Base-by-base conservation (phyloP, 495 filamentous ascomycete species). In the Penicillium alfredii region DNA sequence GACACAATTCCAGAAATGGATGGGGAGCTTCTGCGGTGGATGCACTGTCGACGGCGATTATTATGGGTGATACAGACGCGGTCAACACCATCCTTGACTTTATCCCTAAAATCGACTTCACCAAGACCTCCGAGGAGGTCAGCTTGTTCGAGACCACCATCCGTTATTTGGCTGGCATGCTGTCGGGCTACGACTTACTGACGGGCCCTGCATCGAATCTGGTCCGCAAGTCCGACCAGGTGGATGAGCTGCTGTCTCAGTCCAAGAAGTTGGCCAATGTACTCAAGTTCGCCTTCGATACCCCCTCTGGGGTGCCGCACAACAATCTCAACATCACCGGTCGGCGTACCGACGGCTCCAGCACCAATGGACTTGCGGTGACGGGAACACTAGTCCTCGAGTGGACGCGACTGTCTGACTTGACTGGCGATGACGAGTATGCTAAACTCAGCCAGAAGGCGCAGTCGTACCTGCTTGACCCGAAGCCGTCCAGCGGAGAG, bases 71-170 rank as follows among this genome's bases (percentile, higher is more conserved):
- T 14, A 61, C 66, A 11, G 69, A 81, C 23, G 76, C 83, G 21
- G 77, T 92, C 21, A 64, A 74, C 12, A 63, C 76, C 19, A 87
- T 92, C 29, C 50, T 93, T 3, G 66, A 82, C 13, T 81, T 77
- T 54, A 73, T 94, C 27, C 64, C 72, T 0, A 68, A 55, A 0
- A 76, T 93, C 44, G 66, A 94, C 60, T 94, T 85, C 44, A 71
- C 71, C 33, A 64, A 60, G 11, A 82, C 83, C 3, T 38, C 51
- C 1, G 64, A 63, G 9, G 21, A 39, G 20, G 77, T 93, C 42
- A 88, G 81, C 38, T 62, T 94, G 18, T 94, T 94, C 41, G 87
- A 94, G 61, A 94, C 87, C 2, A 93, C 86, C 2, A 94, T 94
- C 49, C 81, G 87, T 3, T 94, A 93, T 46, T 64, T 94, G 3